A percentile compares a stretch with the other conserved stretches of the same genome.
These are phyloP conservation scores for Exobasidium rhododendri DNA, from an alignment of 1,284 basidiomycete genomes.

Conservation along the genomic window DNA sequence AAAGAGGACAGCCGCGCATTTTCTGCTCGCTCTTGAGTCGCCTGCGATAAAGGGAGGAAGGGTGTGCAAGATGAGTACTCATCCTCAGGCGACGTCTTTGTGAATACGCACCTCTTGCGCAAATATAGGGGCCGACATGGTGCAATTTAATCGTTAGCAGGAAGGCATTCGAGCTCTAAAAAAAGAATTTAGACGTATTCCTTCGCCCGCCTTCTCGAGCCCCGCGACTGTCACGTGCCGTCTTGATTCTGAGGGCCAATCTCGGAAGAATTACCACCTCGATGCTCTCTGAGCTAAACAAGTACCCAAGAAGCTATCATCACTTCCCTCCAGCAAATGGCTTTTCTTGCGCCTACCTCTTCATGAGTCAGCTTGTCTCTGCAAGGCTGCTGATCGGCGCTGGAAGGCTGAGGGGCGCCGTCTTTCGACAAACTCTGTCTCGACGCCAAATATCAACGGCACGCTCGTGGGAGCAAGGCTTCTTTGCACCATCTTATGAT, in stretches of 20 bases:
- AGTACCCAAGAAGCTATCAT: no score
- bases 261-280: no score
- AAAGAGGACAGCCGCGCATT: conserved; percentile 95
- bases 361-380: conserved; percentile 17
- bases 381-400: conserved; percentile 12
- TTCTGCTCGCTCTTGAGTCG: conserved; percentile 96
- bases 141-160: neutral
- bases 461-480: neutral
- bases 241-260: no score
- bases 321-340: no score
- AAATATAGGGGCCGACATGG: conserved; percentile 53
- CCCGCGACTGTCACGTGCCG: no score
- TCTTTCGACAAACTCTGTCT: neutral
- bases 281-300: no score
- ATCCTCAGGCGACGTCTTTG: neutral
- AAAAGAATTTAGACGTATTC: neutral
- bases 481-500: conserved; percentile 7
- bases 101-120: conserved; percentile 36
- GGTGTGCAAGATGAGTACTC: conserved; percentile 12
- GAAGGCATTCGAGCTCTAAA: neutral
- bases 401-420: neutral
- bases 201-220: neutral
- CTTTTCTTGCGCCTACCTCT: neutral
- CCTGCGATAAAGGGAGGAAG: conserved; percentile 59
- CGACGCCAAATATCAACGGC: neutral